Conservation (phyloP, 2,329 filamentous ascomycete genomes). For the Monosporascus sp. region DNA sequence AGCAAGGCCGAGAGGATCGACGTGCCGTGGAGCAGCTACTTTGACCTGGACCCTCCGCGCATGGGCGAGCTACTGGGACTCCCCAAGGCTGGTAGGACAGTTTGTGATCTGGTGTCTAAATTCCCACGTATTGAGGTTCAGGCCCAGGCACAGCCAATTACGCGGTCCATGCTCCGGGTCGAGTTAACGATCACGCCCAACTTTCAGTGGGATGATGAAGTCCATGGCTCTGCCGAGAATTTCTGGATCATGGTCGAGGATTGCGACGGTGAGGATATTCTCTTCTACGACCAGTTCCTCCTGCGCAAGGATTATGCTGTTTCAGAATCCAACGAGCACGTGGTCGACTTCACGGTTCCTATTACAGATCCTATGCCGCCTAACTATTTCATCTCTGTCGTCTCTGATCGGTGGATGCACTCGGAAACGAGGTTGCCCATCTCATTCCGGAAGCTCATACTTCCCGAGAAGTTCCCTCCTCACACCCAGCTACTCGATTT, state of each 20-base stretch:
- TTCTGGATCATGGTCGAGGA: slow-evolving; percentile 99
- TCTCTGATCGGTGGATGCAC: slow-evolving; percentile 98
- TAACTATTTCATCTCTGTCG: slow-evolving; percentile 93
- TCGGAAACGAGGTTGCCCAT: slow-evolving; percentile 90
- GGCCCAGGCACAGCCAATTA: slow-evolving; percentile 91
- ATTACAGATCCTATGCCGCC: slow-evolving; percentile 98
- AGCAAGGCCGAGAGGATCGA: slow-evolving; percentile 93
- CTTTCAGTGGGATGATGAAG: slow-evolving; percentile 87
- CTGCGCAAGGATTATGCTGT: slow-evolving; percentile 83
- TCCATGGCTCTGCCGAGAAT: slow-evolving; percentile 83
- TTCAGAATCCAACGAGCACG: slow-evolving; percentile 83
- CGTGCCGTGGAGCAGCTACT: slow-evolving; percentile 88
- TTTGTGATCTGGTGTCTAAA: slow-evolving; percentile 82
- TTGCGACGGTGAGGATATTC: slow-evolving; percentile 90
- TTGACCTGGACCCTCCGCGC: slow-evolving; percentile 89
- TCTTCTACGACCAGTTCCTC: slow-evolving; percentile 92
- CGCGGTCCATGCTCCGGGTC: slow-evolving; percentile 83
- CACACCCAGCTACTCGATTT: slow-evolving; percentile 90
- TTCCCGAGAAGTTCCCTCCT: slow-evolving; percentile 92
- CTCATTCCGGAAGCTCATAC: slow-evolving; percentile 88
- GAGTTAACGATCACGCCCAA: slow-evolving; percentile 89
- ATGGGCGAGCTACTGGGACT: slow-evolving; percentile 93
- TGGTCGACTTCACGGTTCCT: slow-evolving; percentile 93
- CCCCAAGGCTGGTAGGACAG: slow-evolving; percentile 78
- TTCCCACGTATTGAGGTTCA: slow-evolving; percentile 91